Evolutionary conservation across 1,139 yeast species (phyloP).

Genomic region (Hemisphaericaspora subhashii): DNA sequence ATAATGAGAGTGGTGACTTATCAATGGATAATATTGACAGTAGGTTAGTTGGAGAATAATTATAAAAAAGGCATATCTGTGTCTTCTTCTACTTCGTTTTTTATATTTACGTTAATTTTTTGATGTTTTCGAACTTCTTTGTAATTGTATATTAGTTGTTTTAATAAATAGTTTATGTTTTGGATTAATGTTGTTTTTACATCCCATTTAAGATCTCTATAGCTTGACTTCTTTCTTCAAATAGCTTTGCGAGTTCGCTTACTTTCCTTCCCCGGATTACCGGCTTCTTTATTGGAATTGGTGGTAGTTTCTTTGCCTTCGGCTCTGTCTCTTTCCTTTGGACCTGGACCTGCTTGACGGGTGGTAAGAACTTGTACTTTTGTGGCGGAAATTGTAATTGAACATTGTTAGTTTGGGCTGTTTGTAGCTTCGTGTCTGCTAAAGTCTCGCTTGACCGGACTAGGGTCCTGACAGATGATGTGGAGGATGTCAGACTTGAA

Average conservation of each 20-base stretch:
- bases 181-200: conserved; percentile 14
- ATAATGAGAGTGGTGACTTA: conserved; percentile 35
- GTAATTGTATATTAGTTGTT: conserved; percentile 1
- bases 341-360: neutral
- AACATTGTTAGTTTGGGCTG: no score
- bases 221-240: conserved; percentile 57
- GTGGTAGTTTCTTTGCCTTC: neutral
- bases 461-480: neutral
- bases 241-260: conserved; percentile 53
- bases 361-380: conserved; percentile 30
- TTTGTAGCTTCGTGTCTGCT: neutral
- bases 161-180: conserved; percentile 1
- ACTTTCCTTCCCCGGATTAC: conserved; percentile 56
- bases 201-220: conserved; percentile 45
- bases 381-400: conserved; percentile 41
- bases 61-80: neutral
- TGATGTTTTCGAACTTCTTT: neutral
- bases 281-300: conserved; percentile 32
- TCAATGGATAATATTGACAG: conserved; percentile 51
- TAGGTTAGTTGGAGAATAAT: conserved; percentile 46
- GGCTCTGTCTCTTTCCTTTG: neutral
- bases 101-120: neutral
- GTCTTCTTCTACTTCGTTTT: neutral
- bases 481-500: neutral
- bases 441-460: neutral